phyloP scores from a whole-genome alignment of 257 asterid genomes.

The Forsythia viridissima region DNA sequence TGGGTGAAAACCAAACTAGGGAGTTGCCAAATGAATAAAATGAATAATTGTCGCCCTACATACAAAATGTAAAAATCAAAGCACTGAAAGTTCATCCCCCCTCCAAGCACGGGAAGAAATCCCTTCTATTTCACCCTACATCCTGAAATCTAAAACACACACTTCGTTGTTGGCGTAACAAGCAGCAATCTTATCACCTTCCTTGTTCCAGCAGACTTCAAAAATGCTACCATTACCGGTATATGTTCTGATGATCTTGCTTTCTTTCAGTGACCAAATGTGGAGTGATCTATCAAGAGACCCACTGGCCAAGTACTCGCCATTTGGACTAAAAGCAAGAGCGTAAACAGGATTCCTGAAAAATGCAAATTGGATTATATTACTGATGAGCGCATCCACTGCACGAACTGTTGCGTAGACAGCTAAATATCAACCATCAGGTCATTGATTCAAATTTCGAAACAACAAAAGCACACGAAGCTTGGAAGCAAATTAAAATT shows the following conservation, averaged over 20 bases:
- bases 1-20: not conserved
- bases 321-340: conserved; percentile 42
- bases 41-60: not conserved
- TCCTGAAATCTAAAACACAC: conserved; percentile 35
- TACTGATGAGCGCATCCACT: not conserved
- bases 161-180: conserved; percentile 27
- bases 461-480: not conserved
- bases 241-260: conserved; percentile 27
- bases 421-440: not conserved
- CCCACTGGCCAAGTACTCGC: conserved; percentile 39
- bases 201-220: conserved; percentile 37
- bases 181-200: conserved; percentile 37
- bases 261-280: conserved; percentile 37
- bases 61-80: not conserved
- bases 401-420: not conserved
- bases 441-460: not conserved
- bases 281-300: conserved; percentile 33
- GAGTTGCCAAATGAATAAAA: not conserved
- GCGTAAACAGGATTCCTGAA: conserved; percentile 37
- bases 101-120: not conserved
- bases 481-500: not conserved
- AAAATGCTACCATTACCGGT: conserved; percentile 33
- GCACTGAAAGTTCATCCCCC: not conserved
- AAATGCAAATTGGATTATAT: conserved; percentile 2
- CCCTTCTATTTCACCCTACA: not conserved